A percentile compares a stretch with the other conserved stretches of the same genome.
Conservation (phyloP, 768 basidiomycete species). For the Trichaptum fuscoviolaceum region DNA sequence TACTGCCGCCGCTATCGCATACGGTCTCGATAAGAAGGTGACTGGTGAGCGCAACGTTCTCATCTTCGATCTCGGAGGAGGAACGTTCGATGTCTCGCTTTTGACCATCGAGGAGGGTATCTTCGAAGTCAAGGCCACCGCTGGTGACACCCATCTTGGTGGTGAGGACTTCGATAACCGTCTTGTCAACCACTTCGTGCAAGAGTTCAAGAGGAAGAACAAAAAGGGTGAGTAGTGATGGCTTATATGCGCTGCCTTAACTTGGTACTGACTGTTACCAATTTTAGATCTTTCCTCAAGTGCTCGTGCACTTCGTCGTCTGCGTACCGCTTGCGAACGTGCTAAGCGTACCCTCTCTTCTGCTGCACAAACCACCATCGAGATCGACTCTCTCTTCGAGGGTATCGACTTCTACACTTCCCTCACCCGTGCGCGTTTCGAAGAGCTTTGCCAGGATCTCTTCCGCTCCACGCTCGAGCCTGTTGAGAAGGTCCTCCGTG, state of each 20-base stretch:
- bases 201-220: conserved; percentile 97
- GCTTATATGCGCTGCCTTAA: conserved; percentile 1
- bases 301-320: conserved; percentile 93
- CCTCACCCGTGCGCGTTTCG: conserved; percentile 96
- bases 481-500: conserved; percentile 96
- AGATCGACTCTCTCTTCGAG: conserved; percentile 97
- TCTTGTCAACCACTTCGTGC: conserved; percentile 93
- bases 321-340: conserved; percentile 96
- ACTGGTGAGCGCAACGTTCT: conserved; percentile 89
- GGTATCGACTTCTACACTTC: conserved; percentile 99
- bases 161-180: conserved; percentile 99
- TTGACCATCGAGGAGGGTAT: conserved; percentile 96
- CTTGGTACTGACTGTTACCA: conserved; percentile 13
- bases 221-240: conserved; percentile 66
- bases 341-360: conserved; percentile 98
- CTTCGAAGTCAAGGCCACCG: conserved; percentile 97
- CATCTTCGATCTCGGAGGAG: conserved; percentile 98
- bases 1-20: conserved; percentile 96
- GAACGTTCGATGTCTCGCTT: conserved; percentile 97
- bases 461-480: conserved; percentile 93
- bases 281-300: conserved; percentile 75
- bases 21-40: conserved; percentile 96
- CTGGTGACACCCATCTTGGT: conserved; percentile 97
- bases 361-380: conserved; percentile 92
- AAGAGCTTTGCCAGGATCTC: conserved; percentile 91